phyloP scores from a whole-genome alignment of 83 land plant species.

The Diphasiastrum complanatum region DNA sequence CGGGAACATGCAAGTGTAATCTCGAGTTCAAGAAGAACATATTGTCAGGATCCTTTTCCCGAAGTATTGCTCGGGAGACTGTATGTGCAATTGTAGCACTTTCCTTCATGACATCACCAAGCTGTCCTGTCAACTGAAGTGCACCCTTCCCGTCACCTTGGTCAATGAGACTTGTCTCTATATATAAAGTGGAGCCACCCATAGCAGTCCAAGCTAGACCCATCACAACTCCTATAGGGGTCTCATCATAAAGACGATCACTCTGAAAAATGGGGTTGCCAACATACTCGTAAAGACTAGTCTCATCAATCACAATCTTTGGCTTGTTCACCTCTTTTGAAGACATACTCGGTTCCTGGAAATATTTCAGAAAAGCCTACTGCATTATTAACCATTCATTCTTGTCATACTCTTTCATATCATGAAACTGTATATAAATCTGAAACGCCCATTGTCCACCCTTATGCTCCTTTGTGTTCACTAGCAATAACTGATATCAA shows the following conservation, averaged over 20 bases:
- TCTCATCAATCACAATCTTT: constrained; percentile 46
- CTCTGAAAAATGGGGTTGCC: constrained; percentile 94
- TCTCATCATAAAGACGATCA: constrained; percentile 84
- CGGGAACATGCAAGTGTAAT: constrained; percentile 91
- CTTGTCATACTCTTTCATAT: neutral
- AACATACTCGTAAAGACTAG: constrained; percentile 77
- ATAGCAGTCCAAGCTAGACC: constrained; percentile 98
- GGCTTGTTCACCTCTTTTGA: constrained; percentile 8
- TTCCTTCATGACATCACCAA: constrained; percentile 99
- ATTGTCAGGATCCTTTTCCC: constrained; percentile 72
- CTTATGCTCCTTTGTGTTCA: too few relatives aligned
- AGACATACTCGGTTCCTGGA: too few relatives aligned
- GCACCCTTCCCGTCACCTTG: constrained; percentile 90
- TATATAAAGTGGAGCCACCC: constrained; percentile 94
- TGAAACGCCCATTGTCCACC: too few relatives aligned
- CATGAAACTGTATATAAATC: neutral
- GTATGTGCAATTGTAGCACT: constrained; percentile 98
- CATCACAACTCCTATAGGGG: constrained; percentile 95
- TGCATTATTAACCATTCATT: neutral
- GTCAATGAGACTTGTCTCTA: constrained; percentile 79
- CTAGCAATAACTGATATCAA: too few relatives aligned
- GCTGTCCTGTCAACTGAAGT: constrained; percentile 84
- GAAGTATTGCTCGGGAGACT: constrained; percentile 54
- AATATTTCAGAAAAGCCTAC: too few relatives aligned
- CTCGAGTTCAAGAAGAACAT: constrained; percentile 66